Conservation (phyloP, 345 rosid species). For the Clarkia xantiana region DNA sequence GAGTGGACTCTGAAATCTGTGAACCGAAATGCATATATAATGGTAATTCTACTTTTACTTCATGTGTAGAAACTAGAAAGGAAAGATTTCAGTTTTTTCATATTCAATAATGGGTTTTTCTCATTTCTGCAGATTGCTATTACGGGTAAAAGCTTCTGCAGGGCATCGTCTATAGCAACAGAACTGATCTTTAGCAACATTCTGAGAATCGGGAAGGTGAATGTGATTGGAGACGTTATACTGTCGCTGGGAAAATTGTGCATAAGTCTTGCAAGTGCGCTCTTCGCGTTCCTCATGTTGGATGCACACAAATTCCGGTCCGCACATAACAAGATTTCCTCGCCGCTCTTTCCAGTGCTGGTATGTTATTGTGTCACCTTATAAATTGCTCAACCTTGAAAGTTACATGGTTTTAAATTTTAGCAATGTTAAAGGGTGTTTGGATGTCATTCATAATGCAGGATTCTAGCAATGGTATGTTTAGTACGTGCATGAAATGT, state of each 20-base stretch:
- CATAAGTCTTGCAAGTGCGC: constrained; percentile 78
- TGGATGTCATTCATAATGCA: too few relatives aligned
- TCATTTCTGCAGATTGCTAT: constrained; percentile 54
- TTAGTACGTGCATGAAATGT: too few relatives aligned
- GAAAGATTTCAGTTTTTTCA: too few relatives aligned
- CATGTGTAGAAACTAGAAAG: neutral
- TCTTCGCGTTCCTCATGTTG: constrained; percentile 87
- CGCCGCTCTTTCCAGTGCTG: constrained; percentile 84
- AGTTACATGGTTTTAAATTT: too few relatives aligned
- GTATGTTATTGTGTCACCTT: constrained; percentile 22
- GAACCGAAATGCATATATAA: constrained; percentile 92
- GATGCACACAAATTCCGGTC: constrained; percentile 68
- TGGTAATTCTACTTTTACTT: constrained; percentile 32
- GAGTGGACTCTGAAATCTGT: constrained; percentile 81
- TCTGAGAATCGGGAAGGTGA: constrained; percentile 74
- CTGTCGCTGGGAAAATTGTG: constrained; percentile 84
- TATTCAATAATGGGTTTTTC: neutral
- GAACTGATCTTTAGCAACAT: constrained; percentile 82
- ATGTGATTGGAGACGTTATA: constrained; percentile 88
- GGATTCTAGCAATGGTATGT: too few relatives aligned
- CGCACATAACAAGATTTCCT: constrained; percentile 75
- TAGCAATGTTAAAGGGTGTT: too few relatives aligned
- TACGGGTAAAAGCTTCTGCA: constrained; percentile 87
- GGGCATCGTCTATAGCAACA: constrained; percentile 69
- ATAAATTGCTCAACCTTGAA: too few relatives aligned